Conservation (phyloP, 2,329 filamentous ascomycete genomes). For the Colletotrichum tanaceti region DNA sequence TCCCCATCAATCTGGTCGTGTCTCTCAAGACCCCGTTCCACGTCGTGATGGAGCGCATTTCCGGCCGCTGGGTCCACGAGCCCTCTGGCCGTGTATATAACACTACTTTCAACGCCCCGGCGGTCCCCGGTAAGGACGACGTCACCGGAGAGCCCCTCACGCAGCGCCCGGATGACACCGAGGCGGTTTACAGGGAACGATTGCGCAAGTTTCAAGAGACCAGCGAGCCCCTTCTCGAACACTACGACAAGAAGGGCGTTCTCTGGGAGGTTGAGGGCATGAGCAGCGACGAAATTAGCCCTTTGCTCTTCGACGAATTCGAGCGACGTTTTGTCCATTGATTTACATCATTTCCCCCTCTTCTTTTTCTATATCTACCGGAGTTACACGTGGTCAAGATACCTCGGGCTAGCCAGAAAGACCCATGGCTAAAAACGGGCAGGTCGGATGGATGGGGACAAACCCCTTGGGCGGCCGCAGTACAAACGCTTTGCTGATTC, state of each 20-base stretch:
- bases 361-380: constrained; percentile 32
- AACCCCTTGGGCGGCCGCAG: constrained; percentile 7
- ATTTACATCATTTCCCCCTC: constrained; percentile 18
- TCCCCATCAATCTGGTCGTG: constrained; percentile 96
- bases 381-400: constrained; percentile 40
- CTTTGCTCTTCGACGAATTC: constrained; percentile 87
- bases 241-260: constrained; percentile 87
- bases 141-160: constrained; percentile 88
- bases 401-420: constrained; percentile 39
- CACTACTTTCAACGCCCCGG: constrained; percentile 89
- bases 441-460: constrained; percentile 28
- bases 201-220: constrained; percentile 88
- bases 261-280: constrained; percentile 88
- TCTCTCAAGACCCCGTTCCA: constrained; percentile 86
- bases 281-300: constrained; percentile 94
- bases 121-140: constrained; percentile 84
- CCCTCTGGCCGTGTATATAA: constrained; percentile 95
- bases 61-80: constrained; percentile 92
- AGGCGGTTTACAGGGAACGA: constrained; percentile 84
- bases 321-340: constrained; percentile 73
- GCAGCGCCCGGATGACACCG: constrained; percentile 85
- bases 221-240: constrained; percentile 84
- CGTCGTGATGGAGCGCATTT: constrained; percentile 89
- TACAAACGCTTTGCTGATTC: constrained; percentile 21
- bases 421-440: constrained; percentile 38